Evolutionary conservation across 352 stramenopile genomes (phyloP), one percentile per base, ranked within the genome.

Genomic region (Saprolegnia parasitica): DNA sequence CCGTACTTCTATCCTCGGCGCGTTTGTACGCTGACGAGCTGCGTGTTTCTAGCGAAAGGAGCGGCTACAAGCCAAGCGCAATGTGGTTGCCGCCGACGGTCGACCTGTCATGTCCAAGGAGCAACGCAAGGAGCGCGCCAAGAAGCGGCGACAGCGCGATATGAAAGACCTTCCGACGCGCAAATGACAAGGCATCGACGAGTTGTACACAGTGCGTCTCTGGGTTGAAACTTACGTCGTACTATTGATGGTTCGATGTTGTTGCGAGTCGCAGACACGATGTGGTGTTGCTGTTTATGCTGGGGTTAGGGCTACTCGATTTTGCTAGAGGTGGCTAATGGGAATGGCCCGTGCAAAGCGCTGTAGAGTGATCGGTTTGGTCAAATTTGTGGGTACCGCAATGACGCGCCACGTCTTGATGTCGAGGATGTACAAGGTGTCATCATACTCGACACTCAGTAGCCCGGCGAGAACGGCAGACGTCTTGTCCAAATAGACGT

Each of bases 21-120:
- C n/a, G n/a, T n/a, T n/a, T n/a, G n/a, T n/a, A n/a, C n/a, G n/a
- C n/a, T n/a, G n/a, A n/a, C n/a, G n/a, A n/a, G n/a, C n/a, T n/a
- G n/a, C n/a, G n/a, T n/a, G n/a, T n/a, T n/a, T n/a, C n/a, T 42
- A 68, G 45, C 35, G 60, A 55, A 26, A 73, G 72, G 49, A 79
- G 37, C 67, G 72, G 15, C n/a, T 45, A 35, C 62, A 78, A 54
- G 76, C 81, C 64, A 79, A 79, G 45, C 66, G 79, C 26, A 88
- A 87, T 42, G 75, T 89, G 16, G 77, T 88, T 37, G 77, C 79
- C 21, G 78, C 83, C 23, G 78, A 79, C 6, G 68, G 80, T 63
- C 78, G 83, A 20, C 88, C 87, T 46, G 77, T 81, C 23, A 74
- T 90, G n/a, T 88, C 75, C 5, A 81, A 90, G 56, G 83, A 88